Base-by-base conservation (phyloP, 306 rosid genomes). In the Castanopsis chinensis region DNA sequence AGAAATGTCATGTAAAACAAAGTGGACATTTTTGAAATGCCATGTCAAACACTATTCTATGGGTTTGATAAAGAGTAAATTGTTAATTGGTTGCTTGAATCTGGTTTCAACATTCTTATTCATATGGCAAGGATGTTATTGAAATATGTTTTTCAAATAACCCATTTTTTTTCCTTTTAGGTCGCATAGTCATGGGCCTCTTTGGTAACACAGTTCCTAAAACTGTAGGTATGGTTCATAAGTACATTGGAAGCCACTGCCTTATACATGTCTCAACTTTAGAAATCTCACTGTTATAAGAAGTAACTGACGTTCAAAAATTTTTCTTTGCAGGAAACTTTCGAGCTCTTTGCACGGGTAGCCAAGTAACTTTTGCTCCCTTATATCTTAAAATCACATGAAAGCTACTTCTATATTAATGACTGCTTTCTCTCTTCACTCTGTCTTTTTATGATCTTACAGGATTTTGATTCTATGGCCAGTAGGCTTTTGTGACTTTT, bases 281-380 rank as follows among this genome's bases (percentile, higher is more conserved):
- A 63, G 60, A 23, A 14, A 23, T 67, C 43, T 32, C 37, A 5
- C 74, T 1, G 0, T 51, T 60, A 17, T 41, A 54, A 13, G 78
- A 65, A 43, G 61, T 74, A 80, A 20, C 85, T 76, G 20, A 54
- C 68, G 49, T 73, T 56, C 13, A 32, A 17, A 32, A 55, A 86
- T 67, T 79, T 70, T 67, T 60, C 79, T 76, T 74, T 89, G 90
- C 98, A 91, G 92, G 87, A 81, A 93, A 93, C 81, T 93, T 93
- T 65, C 92, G 95, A 76, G 95, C 95, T 1, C 98, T 91, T 80
- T 91, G 97, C 86, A 93, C 97, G 1, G 98, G 98, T 91, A 91
- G 78, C 86, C 87, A 79, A 72, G 76, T 86, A 83, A 83, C 86
- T 90, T 63, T 59, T 78, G 76, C 79, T 64, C 56, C 82, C 73